Percentiles rank a stretch among this genome's conserved stretches.
Conservation (phyloP, 2,329 filamentous ascomycete genomes). For the Aspergillus fumigatus region DNA sequence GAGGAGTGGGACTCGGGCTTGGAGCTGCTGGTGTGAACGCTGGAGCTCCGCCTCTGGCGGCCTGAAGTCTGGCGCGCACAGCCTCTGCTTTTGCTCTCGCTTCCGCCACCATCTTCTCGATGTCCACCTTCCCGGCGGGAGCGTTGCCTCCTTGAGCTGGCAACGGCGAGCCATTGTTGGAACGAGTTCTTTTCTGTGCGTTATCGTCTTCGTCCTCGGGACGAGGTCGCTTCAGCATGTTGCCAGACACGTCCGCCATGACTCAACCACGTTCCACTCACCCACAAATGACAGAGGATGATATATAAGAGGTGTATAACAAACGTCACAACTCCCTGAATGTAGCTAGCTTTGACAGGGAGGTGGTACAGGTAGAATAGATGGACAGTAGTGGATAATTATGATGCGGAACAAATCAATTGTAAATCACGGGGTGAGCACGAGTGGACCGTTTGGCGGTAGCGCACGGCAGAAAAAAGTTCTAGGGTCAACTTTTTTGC, state of each 20-base stretch:
- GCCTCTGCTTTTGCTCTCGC: constrained; percentile 47
- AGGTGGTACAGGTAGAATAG: neutral
- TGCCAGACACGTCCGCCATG: constrained; percentile 43
- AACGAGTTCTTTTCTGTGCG: constrained; percentile 46
- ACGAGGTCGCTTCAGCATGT: constrained; percentile 46
- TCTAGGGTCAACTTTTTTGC: constrained; percentile 31
- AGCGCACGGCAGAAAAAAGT: constrained; percentile 36
- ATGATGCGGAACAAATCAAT: constrained; percentile 1
- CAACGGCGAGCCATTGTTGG: constrained; percentile 47
- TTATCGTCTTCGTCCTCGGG: constrained; percentile 43
- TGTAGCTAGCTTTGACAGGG: neutral
- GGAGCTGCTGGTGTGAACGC: constrained; percentile 21
- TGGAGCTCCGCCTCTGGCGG: constrained; percentile 28
- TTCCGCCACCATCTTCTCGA: constrained; percentile 45
- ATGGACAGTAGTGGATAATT: neutral
- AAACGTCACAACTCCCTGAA: neutral
- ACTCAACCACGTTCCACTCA: constrained; percentile 13
- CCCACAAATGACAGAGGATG: constrained; percentile 5
- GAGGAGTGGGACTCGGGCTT: constrained; percentile 34
- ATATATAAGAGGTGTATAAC: neutral
- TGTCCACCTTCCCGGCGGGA: constrained; percentile 38
- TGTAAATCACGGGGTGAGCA: constrained; percentile 11
- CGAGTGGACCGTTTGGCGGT: constrained; percentile 27
- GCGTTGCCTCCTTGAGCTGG: constrained; percentile 32
- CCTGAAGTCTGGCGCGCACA: constrained; percentile 44